phyloP scores from a whole-genome alignment of 106 monocot species.

The Dendrobium catenatum region DNA sequence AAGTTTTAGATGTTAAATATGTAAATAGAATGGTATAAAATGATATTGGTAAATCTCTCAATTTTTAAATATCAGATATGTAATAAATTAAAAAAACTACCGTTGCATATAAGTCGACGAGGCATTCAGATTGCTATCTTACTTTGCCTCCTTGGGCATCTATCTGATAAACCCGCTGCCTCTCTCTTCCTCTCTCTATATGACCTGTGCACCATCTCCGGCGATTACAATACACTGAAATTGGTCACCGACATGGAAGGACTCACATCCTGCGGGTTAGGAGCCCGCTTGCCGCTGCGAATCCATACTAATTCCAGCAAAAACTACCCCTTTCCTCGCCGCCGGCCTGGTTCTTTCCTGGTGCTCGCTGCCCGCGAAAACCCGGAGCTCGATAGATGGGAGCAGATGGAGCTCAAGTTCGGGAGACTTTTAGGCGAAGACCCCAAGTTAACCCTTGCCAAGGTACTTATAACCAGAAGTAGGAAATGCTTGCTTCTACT shows the following conservation, averaged over 20 bases:
- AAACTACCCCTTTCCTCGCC: conserved; percentile 12
- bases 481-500: background rate
- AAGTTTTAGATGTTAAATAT: too few relatives aligned
- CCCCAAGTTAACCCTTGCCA: conserved; percentile 81
- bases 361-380: conserved; percentile 25
- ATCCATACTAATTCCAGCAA: background rate
- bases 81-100: too few relatives aligned
- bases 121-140: too few relatives aligned
- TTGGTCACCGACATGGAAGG: conserved; percentile 24
- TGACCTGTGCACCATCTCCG: background rate
- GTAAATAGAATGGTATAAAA: too few relatives aligned
- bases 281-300: conserved; percentile 13
- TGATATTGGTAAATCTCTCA: too few relatives aligned
- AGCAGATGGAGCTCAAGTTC: conserved; percentile 90
- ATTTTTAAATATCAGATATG: too few relatives aligned
- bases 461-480: conserved; percentile 24
- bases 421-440: conserved; percentile 84
- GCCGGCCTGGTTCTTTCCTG: conserved; percentile 5
- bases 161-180: too few relatives aligned
- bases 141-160: too few relatives aligned
- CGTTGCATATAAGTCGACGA: too few relatives aligned
- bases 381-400: conserved; percentile 73
- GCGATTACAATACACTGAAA: background rate
- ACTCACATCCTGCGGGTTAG: conserved; percentile 18
- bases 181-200: background rate